A percentile compares a stretch with the other conserved stretches of the same genome.
Conservation (phyloP, 768 basidiomycete species). For the Lepiota brunneoincarnata region DNA sequence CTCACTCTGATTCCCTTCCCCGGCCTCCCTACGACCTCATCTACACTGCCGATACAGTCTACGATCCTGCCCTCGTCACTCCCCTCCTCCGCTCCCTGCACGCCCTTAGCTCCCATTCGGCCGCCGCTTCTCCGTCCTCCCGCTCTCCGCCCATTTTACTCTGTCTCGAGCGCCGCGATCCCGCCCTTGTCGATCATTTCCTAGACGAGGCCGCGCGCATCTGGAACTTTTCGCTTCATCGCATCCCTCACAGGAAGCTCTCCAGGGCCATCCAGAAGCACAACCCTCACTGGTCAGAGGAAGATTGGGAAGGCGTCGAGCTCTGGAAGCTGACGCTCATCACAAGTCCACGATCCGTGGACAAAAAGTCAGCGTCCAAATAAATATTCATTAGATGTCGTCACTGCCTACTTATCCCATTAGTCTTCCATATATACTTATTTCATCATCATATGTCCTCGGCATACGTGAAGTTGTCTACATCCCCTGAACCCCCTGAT, state of each 20-base stretch:
- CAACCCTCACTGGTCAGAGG: constrained; percentile 55
- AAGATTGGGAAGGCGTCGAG: constrained; percentile 82
- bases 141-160: constrained; percentile 52
- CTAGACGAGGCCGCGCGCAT: constrained; percentile 50
- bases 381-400: constrained; percentile 11
- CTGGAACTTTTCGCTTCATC: constrained; percentile 58
- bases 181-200: constrained; percentile 55
- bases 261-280: constrained; percentile 57
- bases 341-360: constrained; percentile 12
- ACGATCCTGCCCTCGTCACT: constrained; percentile 52
- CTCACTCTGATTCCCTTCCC: constrained; percentile 22
- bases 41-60: constrained; percentile 82
- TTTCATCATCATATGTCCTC: constrained; percentile 9
- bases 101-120: constrained; percentile 42
- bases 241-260: constrained; percentile 58
- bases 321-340: constrained; percentile 61
- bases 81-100: constrained; percentile 73
- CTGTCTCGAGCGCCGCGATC: constrained; percentile 78
- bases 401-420: constrained; percentile 5
- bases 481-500: neutral
- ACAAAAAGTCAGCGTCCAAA: constrained; percentile 1
- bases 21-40: constrained; percentile 73
- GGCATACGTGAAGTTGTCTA: constrained; percentile 9
- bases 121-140: constrained; percentile 19
- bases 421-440: neutral